A percentile compares a stretch with the other conserved stretches of the same genome.
phyloP scores from a whole-genome alignment of 768 basidiomycete genomes.

The Rhodotorula paludigena region DNA sequence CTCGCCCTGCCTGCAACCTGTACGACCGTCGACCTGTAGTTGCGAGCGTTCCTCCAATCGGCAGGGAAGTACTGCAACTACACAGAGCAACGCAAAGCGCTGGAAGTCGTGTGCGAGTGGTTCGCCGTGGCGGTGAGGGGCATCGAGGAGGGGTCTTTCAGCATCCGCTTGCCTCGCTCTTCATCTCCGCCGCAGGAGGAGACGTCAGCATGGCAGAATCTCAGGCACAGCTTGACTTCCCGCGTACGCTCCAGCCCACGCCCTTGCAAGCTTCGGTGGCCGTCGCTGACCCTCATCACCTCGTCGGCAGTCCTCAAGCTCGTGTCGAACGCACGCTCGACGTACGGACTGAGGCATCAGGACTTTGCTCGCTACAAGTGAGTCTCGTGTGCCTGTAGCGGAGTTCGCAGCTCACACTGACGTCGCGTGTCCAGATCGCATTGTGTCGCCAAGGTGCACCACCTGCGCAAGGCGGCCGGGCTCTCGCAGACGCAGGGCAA shows the following conservation, averaged over 20 bases:
- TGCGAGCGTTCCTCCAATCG: no score
- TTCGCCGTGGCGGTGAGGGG: no score
- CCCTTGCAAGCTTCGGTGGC: rapidly evolving
- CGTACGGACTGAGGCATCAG: conserved; percentile 84
- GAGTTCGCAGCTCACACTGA: neutral
- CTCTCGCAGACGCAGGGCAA: conserved; percentile 73
- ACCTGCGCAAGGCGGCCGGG: conserved; percentile 74
- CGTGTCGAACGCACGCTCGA: conserved; percentile 70
- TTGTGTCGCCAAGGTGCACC: conserved; percentile 83
- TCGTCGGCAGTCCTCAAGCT: conserved; percentile 33
- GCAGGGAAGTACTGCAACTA: no score
- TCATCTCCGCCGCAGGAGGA: no score
- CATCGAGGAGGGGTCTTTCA: no score
- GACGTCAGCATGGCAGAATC: no score
- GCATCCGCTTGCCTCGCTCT: no score
- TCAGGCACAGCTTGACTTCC: conserved; percentile 6
- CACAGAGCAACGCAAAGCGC: no score
- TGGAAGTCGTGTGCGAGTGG: no score
- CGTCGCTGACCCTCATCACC: neutral
- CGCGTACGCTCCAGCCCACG: neutral
- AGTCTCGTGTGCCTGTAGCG: conserved; percentile 23
- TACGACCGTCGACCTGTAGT: no score
- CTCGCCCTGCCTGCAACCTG: no score
- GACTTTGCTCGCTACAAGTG: conserved; percentile 82
- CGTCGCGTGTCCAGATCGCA: conserved; percentile 62